A percentile compares a stretch with the other conserved stretches of the same genome.
Evolutionary conservation across 208 protist genomes (phyloP).

Genomic region (Acanthamoeba rhysodes): DNA sequence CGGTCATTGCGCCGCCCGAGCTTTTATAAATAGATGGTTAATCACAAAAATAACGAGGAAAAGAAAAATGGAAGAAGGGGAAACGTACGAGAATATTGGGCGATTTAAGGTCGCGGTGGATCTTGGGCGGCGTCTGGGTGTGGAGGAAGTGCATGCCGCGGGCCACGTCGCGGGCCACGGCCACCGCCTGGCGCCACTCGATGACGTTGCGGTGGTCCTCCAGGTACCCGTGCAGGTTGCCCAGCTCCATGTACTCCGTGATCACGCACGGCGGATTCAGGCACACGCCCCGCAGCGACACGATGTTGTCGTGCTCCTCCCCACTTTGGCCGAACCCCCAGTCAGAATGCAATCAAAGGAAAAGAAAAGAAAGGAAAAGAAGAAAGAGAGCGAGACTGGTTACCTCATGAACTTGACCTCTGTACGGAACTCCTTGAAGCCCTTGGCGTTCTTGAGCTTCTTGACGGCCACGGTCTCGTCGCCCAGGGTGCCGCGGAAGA

Average conservation of each 20-base stretch:
- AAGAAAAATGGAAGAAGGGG: neutral
- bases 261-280: slow-evolving; percentile 80
- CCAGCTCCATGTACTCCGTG: slow-evolving; percentile 79
- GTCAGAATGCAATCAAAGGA: neutral
- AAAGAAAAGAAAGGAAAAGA: neutral
- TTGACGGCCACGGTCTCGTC: slow-evolving; percentile 27
- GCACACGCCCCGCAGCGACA: slow-evolving; percentile 80
- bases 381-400: neutral
- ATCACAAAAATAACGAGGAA: too few relatives aligned
- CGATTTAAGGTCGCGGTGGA: slow-evolving; percentile 9
- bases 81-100: slow-evolving; percentile 23
- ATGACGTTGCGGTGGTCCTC: slow-evolving; percentile 53
- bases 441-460: slow-evolving; percentile 79
- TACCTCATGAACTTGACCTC: slow-evolving; percentile 84
- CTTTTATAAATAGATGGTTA: neutral
- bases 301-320: slow-evolving; percentile 78
- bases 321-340: neutral
- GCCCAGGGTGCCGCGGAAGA: slow-evolving; percentile 44
- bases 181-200: slow-evolving; percentile 50
- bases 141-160: slow-evolving; percentile 75
- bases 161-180: slow-evolving; percentile 20
- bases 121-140: slow-evolving; percentile 19
- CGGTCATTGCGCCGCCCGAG: slow-evolving; percentile 17
- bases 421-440: slow-evolving; percentile 82
- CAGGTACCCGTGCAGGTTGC: slow-evolving; percentile 72